Conservation (phyloP, 140 eudicot genomes). For the Bidens hawaiensis region DNA sequence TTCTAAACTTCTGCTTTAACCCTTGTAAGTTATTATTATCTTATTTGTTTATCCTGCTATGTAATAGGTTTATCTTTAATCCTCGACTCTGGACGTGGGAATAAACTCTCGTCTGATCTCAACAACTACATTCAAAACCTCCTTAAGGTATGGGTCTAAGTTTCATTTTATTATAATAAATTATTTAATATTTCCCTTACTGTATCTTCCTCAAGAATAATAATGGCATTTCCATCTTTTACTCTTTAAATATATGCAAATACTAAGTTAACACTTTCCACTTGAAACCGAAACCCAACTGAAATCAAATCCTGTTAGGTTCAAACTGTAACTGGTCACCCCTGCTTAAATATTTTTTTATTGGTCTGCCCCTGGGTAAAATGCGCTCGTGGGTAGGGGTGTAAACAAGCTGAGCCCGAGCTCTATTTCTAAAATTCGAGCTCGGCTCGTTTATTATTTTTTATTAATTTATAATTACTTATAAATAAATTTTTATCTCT, state of each 20-base stretch:
- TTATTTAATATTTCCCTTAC: too few relatives aligned
- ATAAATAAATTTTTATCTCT: too few relatives aligned
- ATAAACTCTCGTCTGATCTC: constrained; percentile 49
- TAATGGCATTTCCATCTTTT: not conserved
- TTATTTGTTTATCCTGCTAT: not conserved
- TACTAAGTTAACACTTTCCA: not conserved
- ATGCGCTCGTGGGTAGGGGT: too few relatives aligned
- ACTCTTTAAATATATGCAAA: not conserved
- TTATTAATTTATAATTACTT: too few relatives aligned
- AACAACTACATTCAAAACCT: constrained; percentile 72
- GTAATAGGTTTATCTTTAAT: constrained; percentile 47
- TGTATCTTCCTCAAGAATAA: not conserved
- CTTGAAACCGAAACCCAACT: not conserved
- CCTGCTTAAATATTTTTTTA: not conserved
- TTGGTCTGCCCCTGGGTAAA: not conserved
- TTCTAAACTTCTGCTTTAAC: not conserved
- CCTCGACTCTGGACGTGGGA: constrained; percentile 74
- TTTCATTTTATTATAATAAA: too few relatives aligned
- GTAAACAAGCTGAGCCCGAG: too few relatives aligned
- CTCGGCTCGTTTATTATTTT: too few relatives aligned
- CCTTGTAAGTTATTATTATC: not conserved
- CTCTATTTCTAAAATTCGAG: too few relatives aligned
- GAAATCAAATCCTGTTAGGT: not conserved
- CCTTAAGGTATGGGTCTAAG: constrained; percentile 87
- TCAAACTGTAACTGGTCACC: not conserved